phyloP scores from a whole-genome alignment of 2,329 filamentous ascomycete species.

The Beauveria sp. region DNA sequence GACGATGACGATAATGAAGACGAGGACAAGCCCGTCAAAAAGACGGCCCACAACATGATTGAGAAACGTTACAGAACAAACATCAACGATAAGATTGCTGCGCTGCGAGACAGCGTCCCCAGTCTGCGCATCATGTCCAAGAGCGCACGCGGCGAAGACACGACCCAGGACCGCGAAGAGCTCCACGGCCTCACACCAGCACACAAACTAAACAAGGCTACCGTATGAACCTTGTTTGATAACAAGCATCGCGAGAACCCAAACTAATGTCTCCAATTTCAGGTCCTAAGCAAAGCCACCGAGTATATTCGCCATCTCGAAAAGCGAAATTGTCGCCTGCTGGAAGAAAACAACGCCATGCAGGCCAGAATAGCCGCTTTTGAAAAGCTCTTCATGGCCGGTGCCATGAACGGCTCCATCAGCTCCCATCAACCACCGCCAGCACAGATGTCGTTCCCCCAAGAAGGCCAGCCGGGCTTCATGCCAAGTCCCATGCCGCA shows the following conservation, averaged over 20 bases:
- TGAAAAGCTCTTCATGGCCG: conserved; percentile 71
- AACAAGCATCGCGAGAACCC: neutral
- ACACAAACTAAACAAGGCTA: conserved; percentile 97
- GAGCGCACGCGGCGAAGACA: conserved; percentile 58
- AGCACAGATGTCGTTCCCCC: conserved; percentile 43
- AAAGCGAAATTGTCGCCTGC: conserved; percentile 74
- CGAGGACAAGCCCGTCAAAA: conserved; percentile 52
- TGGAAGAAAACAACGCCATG: conserved; percentile 73
- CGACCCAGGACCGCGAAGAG: conserved; percentile 69
- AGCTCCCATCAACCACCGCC: conserved; percentile 47
- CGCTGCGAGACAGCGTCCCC: conserved; percentile 83
- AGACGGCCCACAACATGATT: conserved; percentile 97
- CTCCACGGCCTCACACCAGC: conserved; percentile 69
- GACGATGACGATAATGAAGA: conserved; percentile 21
- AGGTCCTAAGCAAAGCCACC: conserved; percentile 85
- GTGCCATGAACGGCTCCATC: conserved; percentile 59
- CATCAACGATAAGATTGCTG: conserved; percentile 93
- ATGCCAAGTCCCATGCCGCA: conserved; percentile 38
- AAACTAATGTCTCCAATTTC: conserved; percentile 8
- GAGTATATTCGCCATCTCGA: conserved; percentile 94
- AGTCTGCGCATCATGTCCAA: conserved; percentile 80
- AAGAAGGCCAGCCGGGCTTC: conserved; percentile 36
- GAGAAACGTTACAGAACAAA: conserved; percentile 96
- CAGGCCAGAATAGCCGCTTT: conserved; percentile 70
- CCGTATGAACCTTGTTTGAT: conserved; percentile 39